Percentiles rank a stretch among this genome's conserved stretches.
Conservation (phyloP, 306 rosid species). For the Medicago arabica region DNA sequence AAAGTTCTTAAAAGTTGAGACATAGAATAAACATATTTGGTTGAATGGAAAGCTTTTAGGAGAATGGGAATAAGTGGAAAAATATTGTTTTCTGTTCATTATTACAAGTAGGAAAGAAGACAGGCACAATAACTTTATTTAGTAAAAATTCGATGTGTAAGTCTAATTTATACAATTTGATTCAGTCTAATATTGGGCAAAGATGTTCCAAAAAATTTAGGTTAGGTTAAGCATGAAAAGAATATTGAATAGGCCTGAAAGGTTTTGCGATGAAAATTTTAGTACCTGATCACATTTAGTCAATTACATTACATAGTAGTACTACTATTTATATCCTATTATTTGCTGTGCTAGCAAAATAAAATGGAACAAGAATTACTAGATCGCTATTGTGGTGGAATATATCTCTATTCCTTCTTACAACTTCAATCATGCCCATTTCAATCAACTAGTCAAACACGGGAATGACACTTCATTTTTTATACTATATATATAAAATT, state of each 20-base stretch:
- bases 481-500: neutral
- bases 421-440: neutral
- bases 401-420: neutral
- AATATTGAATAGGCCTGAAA: neutral
- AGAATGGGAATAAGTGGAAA: neutral
- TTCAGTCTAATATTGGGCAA: neutral
- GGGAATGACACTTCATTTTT: neutral
- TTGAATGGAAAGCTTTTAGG: neutral
- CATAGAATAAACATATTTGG: neutral
- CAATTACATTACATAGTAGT: neutral
- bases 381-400: neutral
- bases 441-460: conserved; percentile 15
- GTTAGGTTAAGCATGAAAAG: neutral
- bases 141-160: neutral
- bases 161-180: neutral
- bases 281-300: neutral
- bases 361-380: neutral
- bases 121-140: neutral
- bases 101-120: neutral
- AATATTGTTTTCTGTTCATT: neutral
- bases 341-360: neutral
- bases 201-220: neutral
- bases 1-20: neutral
- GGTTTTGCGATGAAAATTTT: neutral
- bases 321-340: neutral